phyloP scores from a whole-genome alignment of 441 rosid species.

The Croton setiger region DNA sequence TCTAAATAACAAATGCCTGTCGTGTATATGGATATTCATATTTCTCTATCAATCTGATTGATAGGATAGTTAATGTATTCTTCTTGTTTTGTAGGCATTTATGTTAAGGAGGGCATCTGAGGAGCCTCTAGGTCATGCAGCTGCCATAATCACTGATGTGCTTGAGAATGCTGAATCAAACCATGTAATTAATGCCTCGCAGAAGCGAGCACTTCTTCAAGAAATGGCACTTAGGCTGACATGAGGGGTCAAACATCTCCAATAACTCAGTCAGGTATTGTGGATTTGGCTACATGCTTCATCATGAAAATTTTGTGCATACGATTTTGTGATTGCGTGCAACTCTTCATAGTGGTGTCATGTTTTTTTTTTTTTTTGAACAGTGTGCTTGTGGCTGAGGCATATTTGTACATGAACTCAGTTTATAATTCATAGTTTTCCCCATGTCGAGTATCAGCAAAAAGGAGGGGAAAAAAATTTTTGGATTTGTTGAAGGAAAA shows the following conservation, averaged over 20 bases:
- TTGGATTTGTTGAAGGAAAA: conserved; percentile 19
- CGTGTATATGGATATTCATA: not conserved
- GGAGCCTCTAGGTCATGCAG: conserved; percentile 97
- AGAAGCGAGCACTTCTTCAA: conserved; percentile 87
- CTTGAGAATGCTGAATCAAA: conserved; percentile 87
- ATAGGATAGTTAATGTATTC: not conserved
- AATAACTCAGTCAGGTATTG: not conserved
- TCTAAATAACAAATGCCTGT: too few relatives aligned
- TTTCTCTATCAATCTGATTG: not conserved
- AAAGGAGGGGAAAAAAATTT: conserved; percentile 8
- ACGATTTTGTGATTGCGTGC: not conserved
- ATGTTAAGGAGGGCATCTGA: conserved; percentile 81
- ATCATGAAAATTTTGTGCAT: not conserved
- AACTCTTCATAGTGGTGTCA: not conserved
- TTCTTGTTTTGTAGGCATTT: conserved; percentile 59
- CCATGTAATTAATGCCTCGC: conserved; percentile 74
- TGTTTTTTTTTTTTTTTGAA: conserved; percentile 4
- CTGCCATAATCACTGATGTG: conserved; percentile 83
- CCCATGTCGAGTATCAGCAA: conserved; percentile 10
- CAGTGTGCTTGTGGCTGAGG: conserved; percentile 18
- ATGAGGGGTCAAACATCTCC: conserved; percentile 21
- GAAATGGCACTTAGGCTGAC: conserved; percentile 91
- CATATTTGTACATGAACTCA: conserved; percentile 20
- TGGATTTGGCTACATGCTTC: conserved; percentile 2
- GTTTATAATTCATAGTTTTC: conserved; percentile 15